Percentiles rank a stretch among this genome's conserved stretches.
Conservation (phyloP, 129 eudicot genomes). For the Silybum marianum region DNA sequence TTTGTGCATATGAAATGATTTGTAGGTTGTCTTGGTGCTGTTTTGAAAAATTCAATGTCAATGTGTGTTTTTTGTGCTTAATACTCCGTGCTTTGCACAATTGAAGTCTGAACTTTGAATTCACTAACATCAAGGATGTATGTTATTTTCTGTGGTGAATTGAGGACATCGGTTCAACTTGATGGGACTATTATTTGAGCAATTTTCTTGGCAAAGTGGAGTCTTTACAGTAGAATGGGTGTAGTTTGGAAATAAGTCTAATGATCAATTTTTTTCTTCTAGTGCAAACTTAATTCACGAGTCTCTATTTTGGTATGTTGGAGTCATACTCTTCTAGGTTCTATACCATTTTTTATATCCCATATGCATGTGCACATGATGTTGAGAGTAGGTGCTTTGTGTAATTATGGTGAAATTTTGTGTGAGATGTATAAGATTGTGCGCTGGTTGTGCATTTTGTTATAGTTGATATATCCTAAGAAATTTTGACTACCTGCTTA, state of each 20-base stretch:
- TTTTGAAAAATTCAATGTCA: background rate
- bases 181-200: background rate
- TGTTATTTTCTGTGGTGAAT: constrained; percentile 25
- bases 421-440: background rate
- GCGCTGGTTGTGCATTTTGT: background rate
- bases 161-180: constrained; percentile 18
- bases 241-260: background rate
- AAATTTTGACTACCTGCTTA: background rate
- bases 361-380: background rate
- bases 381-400: background rate
- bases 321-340: constrained; percentile 8
- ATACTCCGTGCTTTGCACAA: background rate
- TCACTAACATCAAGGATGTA: background rate
- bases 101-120: background rate
- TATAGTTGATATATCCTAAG: background rate
- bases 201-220: background rate
- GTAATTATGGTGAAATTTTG: background rate
- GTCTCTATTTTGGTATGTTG: background rate
- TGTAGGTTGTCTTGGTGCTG: constrained; percentile 6
- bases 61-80: constrained; percentile 8
- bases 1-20: constrained; percentile 5
- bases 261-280: background rate
- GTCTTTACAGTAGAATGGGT: background rate
- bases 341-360: background rate
- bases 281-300: background rate